Percentiles rank a stretch among this genome's conserved stretches.
Evolutionary conservation across 2,329 filamentous ascomycete genomes (phyloP).

Genomic region (Sporothrix mexicana): DNA sequence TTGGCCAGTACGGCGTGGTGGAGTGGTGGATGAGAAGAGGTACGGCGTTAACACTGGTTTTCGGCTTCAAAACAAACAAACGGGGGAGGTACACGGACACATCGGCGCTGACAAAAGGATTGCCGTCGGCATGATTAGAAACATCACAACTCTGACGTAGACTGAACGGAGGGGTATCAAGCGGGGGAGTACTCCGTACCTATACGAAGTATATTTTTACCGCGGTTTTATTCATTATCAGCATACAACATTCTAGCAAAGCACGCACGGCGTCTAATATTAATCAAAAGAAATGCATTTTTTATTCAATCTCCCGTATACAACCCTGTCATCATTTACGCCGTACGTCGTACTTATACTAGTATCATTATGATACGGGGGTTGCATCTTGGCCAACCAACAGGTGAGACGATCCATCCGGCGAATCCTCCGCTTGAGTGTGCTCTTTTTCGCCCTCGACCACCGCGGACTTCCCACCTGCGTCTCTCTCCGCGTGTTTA

Average conservation of each 20-base stretch:
- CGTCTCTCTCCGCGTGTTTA: neutral
- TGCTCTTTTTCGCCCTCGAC: too few species aligned
- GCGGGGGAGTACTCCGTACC: neutral
- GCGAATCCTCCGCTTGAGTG: neutral
- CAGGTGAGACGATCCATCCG: neutral
- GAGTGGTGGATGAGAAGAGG: neutral
- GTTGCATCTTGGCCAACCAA: neutral
- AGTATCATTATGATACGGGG: too few species aligned
- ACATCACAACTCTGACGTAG: neutral
- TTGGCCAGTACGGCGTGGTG: neutral
- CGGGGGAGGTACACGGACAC: neutral
- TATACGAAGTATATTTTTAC: neutral
- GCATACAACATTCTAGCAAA: too few species aligned
- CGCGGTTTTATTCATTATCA: too few species aligned
- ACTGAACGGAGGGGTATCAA: neutral
- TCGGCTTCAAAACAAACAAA: neutral
- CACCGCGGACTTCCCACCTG: too few species aligned
- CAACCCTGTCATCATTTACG: too few species aligned
- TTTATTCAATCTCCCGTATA: too few species aligned
- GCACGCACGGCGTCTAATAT: too few species aligned
- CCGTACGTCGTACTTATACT: neutral
- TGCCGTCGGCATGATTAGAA: neutral
- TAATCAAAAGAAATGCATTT: too few species aligned
- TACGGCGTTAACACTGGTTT: constrained; percentile 11
- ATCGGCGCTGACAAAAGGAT: neutral